These are phyloP conservation scores for Phaeodactylum tricornutum DNA, from an alignment of 108 stramenopile species.

Conservation along the genomic window DNA sequence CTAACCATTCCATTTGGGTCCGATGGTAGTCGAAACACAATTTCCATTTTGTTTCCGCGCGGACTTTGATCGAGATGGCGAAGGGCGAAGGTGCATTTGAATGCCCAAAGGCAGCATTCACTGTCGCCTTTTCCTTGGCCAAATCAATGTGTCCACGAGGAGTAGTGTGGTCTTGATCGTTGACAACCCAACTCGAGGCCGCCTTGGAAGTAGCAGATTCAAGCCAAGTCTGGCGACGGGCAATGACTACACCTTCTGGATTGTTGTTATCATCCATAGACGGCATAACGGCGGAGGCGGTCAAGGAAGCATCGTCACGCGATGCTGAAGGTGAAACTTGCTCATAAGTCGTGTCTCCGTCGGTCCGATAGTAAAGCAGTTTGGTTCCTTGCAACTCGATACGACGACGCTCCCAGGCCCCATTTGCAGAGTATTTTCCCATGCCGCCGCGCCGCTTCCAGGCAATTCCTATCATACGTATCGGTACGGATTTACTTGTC, in stretches of 20 bases:
- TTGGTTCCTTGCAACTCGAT: conserved; percentile 35
- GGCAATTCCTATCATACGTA: conserved; percentile 36
- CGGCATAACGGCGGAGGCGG: neutral
- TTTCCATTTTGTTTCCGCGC: conserved; percentile 69
- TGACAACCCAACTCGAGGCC: conserved; percentile 1
- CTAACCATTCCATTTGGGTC: conserved; percentile 66
- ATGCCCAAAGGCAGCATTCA: conserved; percentile 46
- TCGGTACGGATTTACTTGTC: neutral
- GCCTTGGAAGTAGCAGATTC: conserved; percentile 19
- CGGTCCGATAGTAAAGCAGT: conserved; percentile 35
- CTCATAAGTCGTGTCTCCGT: conserved; percentile 1
- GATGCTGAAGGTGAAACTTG: too few relatives aligned
- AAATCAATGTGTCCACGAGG: conserved; percentile 70
- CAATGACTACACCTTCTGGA: conserved; percentile 4
- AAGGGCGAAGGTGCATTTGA: conserved; percentile 67
- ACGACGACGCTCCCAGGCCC: conserved; percentile 62
- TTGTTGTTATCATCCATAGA: neutral
- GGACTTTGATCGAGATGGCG: conserved; percentile 40
- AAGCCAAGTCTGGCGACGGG: conserved; percentile 8
- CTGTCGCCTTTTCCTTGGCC: conserved; percentile 58
- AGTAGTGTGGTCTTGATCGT: conserved; percentile 7
- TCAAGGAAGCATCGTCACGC: neutral
- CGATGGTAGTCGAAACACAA: conserved; percentile 63
- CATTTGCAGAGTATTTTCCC: conserved; percentile 46
- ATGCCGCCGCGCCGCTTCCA: conserved; percentile 76